Base-by-base conservation (phyloP, 345 rosid species). In the Brassica cretica region DNA sequence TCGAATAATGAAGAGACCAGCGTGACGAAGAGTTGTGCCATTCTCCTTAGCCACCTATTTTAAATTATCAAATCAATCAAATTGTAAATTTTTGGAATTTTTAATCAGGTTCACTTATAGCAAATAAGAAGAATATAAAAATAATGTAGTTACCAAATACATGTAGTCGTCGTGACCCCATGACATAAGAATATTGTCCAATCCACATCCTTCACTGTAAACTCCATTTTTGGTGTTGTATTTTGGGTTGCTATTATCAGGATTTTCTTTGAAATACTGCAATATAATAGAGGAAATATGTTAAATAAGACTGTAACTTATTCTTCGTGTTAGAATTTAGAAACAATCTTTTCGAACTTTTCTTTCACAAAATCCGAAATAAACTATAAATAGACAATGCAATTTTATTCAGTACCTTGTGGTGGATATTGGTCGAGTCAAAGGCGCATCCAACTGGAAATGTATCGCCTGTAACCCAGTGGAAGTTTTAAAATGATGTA, bases 111-210 rank as follows among this genome's bases (percentile, higher is more conserved):
- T 49, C 56, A 30, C 16, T 30, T 0, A 35, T 24, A 35, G 29
- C 30, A 19, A 70, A 21, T 35, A 6, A 56, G 0, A 65, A 61
- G 35, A 60, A 4, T 30, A 59, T 59, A 24, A 49, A 49, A 49
- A 49, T n/a, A 49, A n/a, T 49, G 53, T 46, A 4, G 16, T 72
- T 84, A 90, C 94, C 96, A 89, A 66, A 82, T 88, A 87, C 96
- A 90, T 90, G 76, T 90, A 93, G 78, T 90, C 96, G 56, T 92
- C 97, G 18, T 92, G 96, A 11, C 97, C 94, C 94, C 96, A 89
- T 11, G 98, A 91, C 71, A 93, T 91, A 73, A 76, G 63, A 0
- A 86, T 88, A 69, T 87, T 92, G 39, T 92, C 85, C 61, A 92
- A 75, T 1, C 96, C 97, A 77, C 96, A 89, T 3, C 96, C 91